Evolutionary conservation across 1,284 basidiomycete species (phyloP).

Genomic region (Mycena citricolor): DNA sequence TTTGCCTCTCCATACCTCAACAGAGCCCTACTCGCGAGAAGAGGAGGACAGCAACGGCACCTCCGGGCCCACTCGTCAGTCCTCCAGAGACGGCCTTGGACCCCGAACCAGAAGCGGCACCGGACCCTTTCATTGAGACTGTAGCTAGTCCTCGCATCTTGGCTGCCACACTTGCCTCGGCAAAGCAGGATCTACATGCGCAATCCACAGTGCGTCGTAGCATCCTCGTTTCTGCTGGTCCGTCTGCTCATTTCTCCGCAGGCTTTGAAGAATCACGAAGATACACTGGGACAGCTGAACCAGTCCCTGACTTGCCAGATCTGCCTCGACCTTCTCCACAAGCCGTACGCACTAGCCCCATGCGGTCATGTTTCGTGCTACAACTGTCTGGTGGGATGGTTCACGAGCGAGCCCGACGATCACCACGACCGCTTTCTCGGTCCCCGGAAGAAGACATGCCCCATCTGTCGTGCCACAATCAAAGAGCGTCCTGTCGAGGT

Average conservation of each 20-base stretch:
- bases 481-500: slow-evolving; percentile 63
- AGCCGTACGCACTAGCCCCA: slow-evolving; percentile 67
- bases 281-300: slow-evolving; percentile 49
- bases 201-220: slow-evolving; percentile 15
- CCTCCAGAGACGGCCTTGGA: too few relatives aligned
- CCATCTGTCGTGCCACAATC: slow-evolving; percentile 66
- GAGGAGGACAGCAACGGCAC: too few relatives aligned
- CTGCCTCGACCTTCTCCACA: slow-evolving; percentile 68
- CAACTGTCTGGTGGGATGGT: slow-evolving; percentile 72
- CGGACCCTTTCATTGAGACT: too few relatives aligned
- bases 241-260: slow-evolving; percentile 21
- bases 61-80: too few relatives aligned
- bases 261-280: slow-evolving; percentile 51
- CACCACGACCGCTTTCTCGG: slow-evolving; percentile 25
- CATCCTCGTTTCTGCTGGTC: slow-evolving; percentile 10
- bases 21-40: too few relatives aligned
- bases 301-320: slow-evolving; percentile 71
- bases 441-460: slow-evolving; percentile 64
- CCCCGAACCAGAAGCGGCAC: too few relatives aligned
- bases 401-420: slow-evolving; percentile 40
- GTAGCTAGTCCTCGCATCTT: too few relatives aligned
- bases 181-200: slow-evolving; percentile 11
- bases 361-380: slow-evolving; percentile 77
- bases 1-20: too few relatives aligned
- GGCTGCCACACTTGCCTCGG: too few relatives aligned